phyloP scores from a whole-genome alignment of 2,329 filamentous ascomycete genomes.

The Ophidiomyces ophidiicola region DNA sequence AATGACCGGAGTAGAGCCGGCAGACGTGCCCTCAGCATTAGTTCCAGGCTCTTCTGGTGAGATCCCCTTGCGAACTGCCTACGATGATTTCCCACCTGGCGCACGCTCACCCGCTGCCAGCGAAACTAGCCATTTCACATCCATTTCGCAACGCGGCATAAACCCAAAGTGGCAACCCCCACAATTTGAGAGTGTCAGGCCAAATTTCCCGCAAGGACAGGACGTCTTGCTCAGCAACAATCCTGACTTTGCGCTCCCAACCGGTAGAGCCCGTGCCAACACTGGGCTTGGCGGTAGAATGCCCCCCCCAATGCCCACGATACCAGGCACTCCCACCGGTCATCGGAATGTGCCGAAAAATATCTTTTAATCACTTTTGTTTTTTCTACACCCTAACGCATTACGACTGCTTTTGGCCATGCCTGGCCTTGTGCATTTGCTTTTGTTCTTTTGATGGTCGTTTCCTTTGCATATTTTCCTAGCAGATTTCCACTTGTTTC shows the following conservation, averaged over 20 bases:
- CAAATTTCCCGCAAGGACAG: constrained; percentile 44
- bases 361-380: neutral
- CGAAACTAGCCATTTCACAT: constrained; percentile 77
- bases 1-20: constrained; percentile 10
- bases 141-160: constrained; percentile 72
- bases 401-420: too few relatives aligned
- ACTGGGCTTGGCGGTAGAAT: constrained; percentile 13
- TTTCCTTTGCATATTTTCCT: neutral
- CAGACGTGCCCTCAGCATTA: constrained; percentile 20
- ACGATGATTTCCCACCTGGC: constrained; percentile 53
- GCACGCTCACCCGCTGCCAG: constrained; percentile 62
- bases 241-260: constrained; percentile 70
- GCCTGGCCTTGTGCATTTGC: too few relatives aligned
- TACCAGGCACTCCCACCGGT: constrained; percentile 13
- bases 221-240: constrained; percentile 68
- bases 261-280: constrained; percentile 18
- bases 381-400: neutral
- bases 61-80: constrained; percentile 37
- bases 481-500: too few relatives aligned
- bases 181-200: constrained; percentile 35
- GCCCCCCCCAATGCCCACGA: constrained; percentile 19
- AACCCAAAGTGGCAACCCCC: constrained; percentile 68
- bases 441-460: neutral
- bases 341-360: neutral
- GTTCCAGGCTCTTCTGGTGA: constrained; percentile 30